phyloP scores from a whole-genome alignment of 768 basidiomycete genomes.

The Suillus spraguei region DNA sequence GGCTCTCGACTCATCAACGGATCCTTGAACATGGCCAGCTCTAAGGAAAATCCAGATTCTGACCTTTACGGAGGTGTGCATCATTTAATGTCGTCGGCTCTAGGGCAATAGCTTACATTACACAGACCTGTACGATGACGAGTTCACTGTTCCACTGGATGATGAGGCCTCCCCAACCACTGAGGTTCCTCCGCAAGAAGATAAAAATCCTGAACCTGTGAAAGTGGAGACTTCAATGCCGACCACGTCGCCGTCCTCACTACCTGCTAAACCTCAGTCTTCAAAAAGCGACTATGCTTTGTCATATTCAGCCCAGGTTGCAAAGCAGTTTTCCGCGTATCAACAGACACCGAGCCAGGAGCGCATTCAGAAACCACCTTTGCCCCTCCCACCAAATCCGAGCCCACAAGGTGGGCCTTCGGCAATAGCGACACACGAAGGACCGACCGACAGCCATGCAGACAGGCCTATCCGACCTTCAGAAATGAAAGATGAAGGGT shows the following conservation, averaged over 20 bases:
- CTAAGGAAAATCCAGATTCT: slow-evolving; percentile 37
- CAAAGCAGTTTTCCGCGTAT: slow-evolving; percentile 64
- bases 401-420: slow-evolving; percentile 24
- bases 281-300: slow-evolving; percentile 29
- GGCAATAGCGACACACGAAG: slow-evolving; percentile 40
- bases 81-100: not conserved
- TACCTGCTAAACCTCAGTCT: slow-evolving; percentile 33
- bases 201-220: slow-evolving; percentile 21
- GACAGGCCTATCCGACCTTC: slow-evolving; percentile 63
- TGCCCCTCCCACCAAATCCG: slow-evolving; percentile 28
- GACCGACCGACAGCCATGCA: slow-evolving; percentile 36
- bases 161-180: slow-evolving; percentile 34
- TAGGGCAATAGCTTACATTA: slow-evolving; percentile 12
- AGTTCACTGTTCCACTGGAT: slow-evolving; percentile 36
- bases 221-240: slow-evolving; percentile 27
- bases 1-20: not conserved
- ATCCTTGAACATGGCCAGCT: slow-evolving; percentile 31
- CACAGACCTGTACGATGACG: slow-evolving; percentile 57
- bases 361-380: slow-evolving; percentile 46
- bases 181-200: slow-evolving; percentile 24
- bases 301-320: slow-evolving; percentile 66
- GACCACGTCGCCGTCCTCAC: slow-evolving; percentile 13
- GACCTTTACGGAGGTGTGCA: slow-evolving; percentile 50
- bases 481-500: slow-evolving; percentile 86
- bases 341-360: slow-evolving; percentile 70